A percentile compares a stretch with the other conserved stretches of the same genome.
Conservation (phyloP, 2,329 filamentous ascomycete genomes). For the Hypomyces rosellus region DNA sequence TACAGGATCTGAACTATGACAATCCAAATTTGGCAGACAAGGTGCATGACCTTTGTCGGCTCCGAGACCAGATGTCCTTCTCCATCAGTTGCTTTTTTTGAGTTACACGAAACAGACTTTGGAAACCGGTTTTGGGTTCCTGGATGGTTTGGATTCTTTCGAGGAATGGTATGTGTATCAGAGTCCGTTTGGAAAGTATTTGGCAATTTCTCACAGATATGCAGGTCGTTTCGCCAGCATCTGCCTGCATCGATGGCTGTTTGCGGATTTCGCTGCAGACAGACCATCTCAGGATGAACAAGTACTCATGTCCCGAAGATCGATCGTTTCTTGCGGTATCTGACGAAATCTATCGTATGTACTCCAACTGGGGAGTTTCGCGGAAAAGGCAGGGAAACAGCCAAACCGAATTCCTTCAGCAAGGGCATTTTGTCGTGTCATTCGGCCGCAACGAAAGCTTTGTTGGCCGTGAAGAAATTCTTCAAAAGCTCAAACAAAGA, state of each 20-base stretch:
- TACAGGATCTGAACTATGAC: constrained; percentile 12
- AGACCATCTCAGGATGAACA: constrained; percentile 11
- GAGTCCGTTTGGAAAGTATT: neutral
- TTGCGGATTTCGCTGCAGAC: constrained; percentile 4
- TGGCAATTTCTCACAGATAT: neutral
- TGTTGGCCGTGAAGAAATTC: constrained; percentile 15
- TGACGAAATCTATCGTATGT: constrained; percentile 6
- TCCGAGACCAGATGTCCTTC: constrained; percentile 7
- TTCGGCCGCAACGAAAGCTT: constrained; percentile 19
- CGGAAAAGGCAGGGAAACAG: no score
- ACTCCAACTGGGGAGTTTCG: neutral
- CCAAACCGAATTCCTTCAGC: no score
- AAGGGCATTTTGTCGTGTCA: constrained; percentile 1
- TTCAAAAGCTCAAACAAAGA: constrained; percentile 13
- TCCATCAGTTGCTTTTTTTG: constrained; percentile 11
- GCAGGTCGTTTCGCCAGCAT: constrained; percentile 9
- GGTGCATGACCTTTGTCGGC: constrained; percentile 13
- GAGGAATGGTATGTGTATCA: neutral
- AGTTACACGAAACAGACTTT: constrained; percentile 15
- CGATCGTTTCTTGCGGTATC: constrained; percentile 7
- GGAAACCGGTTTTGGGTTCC: constrained; percentile 3
- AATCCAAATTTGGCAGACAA: constrained; percentile 12
- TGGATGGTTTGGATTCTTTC: neutral
- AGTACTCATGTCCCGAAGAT: constrained; percentile 6
- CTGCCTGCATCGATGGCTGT: constrained; percentile 8